Base-by-base conservation (phyloP, 805 yeast species). In the Suhomyces vadensis region DNA sequence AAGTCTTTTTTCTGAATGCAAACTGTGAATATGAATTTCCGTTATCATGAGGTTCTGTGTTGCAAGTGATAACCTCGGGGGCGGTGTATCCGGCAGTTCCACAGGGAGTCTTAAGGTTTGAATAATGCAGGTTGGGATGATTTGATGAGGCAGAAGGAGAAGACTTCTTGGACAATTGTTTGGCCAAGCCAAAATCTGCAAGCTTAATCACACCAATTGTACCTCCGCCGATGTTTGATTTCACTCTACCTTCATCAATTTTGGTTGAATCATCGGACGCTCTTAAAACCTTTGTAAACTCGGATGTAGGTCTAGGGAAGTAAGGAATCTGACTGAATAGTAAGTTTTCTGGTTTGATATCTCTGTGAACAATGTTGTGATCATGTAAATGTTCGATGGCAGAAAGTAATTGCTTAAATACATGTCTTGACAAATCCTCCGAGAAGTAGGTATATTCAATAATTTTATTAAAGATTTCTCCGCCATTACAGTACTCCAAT, bases 281-380 rank as follows among this genome's bases (percentile, higher is more conserved):
- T 26, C 87, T 65, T 40, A 66, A 58, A 2, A 48, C 35, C 9
- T 45, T 33, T 22, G 65, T 47, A 33, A 58, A 61, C 33, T 68
- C 64, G 5, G 46, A 57, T 44, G 16, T 74, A 49, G 60, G 25
- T 14, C 80, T 58, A 2, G 78, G 75, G 5, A 67, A 49, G 42
- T 69, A 65, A 1, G 75, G 74, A 21, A 76, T 77, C 1, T 83
- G 85, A 35, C 76, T 73, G 59, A 83, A 87, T 33, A 86, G 65
- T 37, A 86, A 64, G 59, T 86, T 86, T 52, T 86, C 95, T 1
- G 95, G 95, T 63, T 86, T 86, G 56, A 86, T 85, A 60, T 86
- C 95, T 35, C 95, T 69, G 61, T 86, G 95, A 19, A 85, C 95
- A 11, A 82, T 75, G 48, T 79, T 84, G 43, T 83, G 83, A 35